Conservation (phyloP, 2,329 filamentous ascomycete genomes). For the Colletotrichum chrysophilum region DNA sequence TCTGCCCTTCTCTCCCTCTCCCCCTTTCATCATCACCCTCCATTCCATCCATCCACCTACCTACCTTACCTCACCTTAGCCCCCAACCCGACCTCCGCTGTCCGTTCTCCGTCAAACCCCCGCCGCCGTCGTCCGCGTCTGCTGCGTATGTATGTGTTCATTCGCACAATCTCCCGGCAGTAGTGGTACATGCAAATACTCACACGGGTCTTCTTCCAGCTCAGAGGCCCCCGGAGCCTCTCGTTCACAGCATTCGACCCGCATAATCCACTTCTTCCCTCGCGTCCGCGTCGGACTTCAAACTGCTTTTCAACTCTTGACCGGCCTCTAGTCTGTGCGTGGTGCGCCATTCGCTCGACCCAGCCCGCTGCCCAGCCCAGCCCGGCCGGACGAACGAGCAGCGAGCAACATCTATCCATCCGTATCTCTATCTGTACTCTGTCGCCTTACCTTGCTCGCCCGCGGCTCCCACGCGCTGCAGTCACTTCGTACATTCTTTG, state of each 20-base stretch:
- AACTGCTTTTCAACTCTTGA: slow-evolving; percentile 11
- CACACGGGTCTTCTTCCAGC: neutral
- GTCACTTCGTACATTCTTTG: neutral
- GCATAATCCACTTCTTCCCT: slow-evolving; percentile 16
- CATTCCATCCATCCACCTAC: neutral
- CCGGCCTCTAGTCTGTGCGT: slow-evolving; percentile 17
- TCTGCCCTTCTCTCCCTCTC: neutral
- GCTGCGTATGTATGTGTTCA: neutral
- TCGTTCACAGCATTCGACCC: neutral
- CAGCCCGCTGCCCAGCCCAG: neutral
- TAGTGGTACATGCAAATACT: neutral
- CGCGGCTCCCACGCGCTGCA: neutral
- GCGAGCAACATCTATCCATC: neutral
- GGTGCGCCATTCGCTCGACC: neutral
- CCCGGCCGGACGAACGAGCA: neutral
- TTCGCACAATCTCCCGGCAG: neutral
- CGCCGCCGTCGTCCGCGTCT: neutral
- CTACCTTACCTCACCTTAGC: neutral
- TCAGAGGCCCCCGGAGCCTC: neutral
- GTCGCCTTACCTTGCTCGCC: neutral
- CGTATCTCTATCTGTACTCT: neutral
- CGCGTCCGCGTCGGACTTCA: slow-evolving; percentile 10
- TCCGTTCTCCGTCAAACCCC: neutral
- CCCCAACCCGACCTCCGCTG: neutral
- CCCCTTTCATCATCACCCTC: neutral